Evolutionary conservation across 805 yeast genomes (phyloP), one percentile per base, ranked within the genome.

Genomic region (Saccharomyces jurei): DNA sequence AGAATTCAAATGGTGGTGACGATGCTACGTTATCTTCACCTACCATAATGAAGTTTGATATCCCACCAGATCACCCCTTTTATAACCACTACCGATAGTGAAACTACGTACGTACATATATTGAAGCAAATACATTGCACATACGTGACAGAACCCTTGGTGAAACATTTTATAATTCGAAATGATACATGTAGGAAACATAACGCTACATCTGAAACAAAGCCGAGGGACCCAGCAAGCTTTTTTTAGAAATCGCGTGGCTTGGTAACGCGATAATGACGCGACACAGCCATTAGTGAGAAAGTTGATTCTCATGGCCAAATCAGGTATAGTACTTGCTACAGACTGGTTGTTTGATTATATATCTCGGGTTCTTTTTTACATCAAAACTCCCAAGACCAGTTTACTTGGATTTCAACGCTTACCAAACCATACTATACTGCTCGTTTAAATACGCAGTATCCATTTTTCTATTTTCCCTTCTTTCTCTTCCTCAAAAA

Each of bases 41-140:
- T 22, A 32, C 29, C 46, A 50, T 50, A n/a, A 46, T 22, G 21
- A 51, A 55, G 32, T 48, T 56, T 9, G 68, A 63, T 46, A 46
- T 56, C 11, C 46, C 58, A n/a, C 48, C 52, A 9, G 64, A 63
- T 21, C 66, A 64, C 44, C 65, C 65, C 10, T 64, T 54, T 49
- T 64, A 63, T 48, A 50, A 28, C 44, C 10, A 50, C 50, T 17
- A 36, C 10, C 22, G 11, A 8, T 36, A 36, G 44, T 9, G 25
- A 9, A 31, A 36, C 17, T 36, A 36, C 11, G 22, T 36, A 36
- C 44, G 10, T 36, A 36, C 44, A 36, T 36, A n/a, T 8, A 17
- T 36, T 17, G 25, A 36, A 17, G 44, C 11, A 17, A 6, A 36
- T 36, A 6, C 44, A 17, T 36, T 36, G 25, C 25, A 22, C 44